A percentile compares a stretch with the other conserved stretches of the same genome.
phyloP scores from a whole-genome alignment of 169 alveolate species.

The Plasmodium knowlesi region DNA sequence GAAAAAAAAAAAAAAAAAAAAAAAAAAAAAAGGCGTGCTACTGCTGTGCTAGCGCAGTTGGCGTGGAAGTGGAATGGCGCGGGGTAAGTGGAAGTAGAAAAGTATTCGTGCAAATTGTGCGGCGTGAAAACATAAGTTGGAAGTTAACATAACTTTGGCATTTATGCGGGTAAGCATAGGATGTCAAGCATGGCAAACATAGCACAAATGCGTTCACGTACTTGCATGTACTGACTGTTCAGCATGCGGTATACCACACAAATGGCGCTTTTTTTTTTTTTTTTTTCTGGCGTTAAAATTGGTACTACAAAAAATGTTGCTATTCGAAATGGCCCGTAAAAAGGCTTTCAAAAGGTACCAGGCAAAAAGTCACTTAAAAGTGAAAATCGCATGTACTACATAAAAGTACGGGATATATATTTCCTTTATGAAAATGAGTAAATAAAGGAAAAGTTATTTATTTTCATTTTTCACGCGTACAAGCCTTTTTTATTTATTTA shows the following conservation, averaged over 20 bases:
- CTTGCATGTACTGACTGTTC: not conserved
- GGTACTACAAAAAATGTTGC: not conserved
- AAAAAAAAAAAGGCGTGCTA: not conserved
- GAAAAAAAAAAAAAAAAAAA: too few species aligned
- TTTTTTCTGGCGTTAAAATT: not conserved
- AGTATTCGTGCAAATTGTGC: not conserved
- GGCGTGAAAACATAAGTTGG: not conserved
- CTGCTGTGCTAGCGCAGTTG: not conserved
- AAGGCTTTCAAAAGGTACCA: not conserved
- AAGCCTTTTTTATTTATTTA: not conserved
- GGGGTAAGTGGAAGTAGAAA: not conserved
- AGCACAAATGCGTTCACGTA: not conserved
- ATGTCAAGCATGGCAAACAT: not conserved
- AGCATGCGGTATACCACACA: not conserved
- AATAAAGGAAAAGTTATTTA: not conserved
- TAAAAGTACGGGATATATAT: not conserved
- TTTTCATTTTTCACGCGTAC: not conserved
- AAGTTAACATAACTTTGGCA: not conserved
- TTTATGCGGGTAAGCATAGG: not conserved
- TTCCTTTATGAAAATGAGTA: not conserved
- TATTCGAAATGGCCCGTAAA: not conserved
- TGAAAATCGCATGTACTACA: not conserved
- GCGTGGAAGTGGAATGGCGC: not conserved
- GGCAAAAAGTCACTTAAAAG: not conserved
- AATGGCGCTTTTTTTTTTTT: not conserved